Conservation (phyloP, 495 filamentous ascomycete species). For the Clohesyomyces aquaticus region DNA sequence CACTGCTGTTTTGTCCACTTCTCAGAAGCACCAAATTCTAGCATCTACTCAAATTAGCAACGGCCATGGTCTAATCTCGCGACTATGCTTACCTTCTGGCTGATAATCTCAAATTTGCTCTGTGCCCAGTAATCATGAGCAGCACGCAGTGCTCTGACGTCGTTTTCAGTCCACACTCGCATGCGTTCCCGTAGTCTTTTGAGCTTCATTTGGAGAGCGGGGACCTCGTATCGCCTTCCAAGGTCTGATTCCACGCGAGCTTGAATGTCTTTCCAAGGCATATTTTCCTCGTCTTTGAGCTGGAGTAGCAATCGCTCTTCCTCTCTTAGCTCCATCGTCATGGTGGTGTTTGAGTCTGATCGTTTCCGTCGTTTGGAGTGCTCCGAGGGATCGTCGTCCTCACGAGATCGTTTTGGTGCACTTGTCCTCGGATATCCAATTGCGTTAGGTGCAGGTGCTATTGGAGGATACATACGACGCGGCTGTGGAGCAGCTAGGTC, state of each 20-base stretch:
- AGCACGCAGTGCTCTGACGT: conserved; percentile 51
- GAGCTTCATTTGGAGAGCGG: conserved; percentile 74
- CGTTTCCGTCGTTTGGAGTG: conserved; percentile 41
- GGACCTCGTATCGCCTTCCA: conserved; percentile 67
- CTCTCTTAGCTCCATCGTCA: conserved; percentile 53
- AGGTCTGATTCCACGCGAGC: conserved; percentile 64
- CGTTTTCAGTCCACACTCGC: conserved; percentile 67
- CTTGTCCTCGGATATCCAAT: conserved; percentile 26
- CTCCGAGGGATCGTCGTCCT: conserved; percentile 41
- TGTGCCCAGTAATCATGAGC: conserved; percentile 53
- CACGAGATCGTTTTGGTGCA: conserved; percentile 40
- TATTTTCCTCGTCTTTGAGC: conserved; percentile 66
- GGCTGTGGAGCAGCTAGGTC: conserved; percentile 43
- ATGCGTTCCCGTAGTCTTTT: conserved; percentile 66
- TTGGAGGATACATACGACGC: conserved; percentile 43
- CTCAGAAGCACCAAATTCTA: conserved; percentile 48
- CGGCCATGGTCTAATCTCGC: not conserved
- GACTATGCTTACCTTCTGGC: conserved; percentile 44
- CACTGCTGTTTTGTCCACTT: conserved; percentile 51
- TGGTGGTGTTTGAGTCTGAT: conserved; percentile 40
- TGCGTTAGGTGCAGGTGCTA: conserved; percentile 46
- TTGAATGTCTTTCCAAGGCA: conserved; percentile 72
- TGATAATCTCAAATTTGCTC: conserved; percentile 53
- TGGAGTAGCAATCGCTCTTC: conserved; percentile 70
- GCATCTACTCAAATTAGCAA: conserved; percentile 38